Base-by-base conservation (phyloP, 768 basidiomycete species). In the Auriscalpium vulgare region DNA sequence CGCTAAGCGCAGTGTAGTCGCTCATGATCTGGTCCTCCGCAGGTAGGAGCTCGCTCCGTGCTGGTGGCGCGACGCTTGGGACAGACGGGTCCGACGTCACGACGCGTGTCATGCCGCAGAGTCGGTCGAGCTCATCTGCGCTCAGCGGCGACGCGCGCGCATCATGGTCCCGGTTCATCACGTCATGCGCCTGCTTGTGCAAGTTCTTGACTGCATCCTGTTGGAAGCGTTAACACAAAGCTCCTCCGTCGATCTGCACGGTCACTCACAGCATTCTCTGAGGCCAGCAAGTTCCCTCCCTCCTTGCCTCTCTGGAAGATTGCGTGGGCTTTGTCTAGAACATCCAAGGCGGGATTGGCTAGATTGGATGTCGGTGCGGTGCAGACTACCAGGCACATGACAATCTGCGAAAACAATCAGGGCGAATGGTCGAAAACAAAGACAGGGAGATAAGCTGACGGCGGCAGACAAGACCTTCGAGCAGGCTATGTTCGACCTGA, bases 401-500 rank as follows among this genome's bases (percentile, higher is more conserved):
- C 70, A 45, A 73, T 71, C 87, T 88, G 35, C 40, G 3, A 43
- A 37, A 38, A 17, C n/a, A 40, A 16, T 17, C 10, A 35, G 8
- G 40, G 16, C 43, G 45, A 35, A 5, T 21, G 21, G 21, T 4
- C 29, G 37, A 23, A 16, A 46, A 46, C 16, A 17, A 4, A 10
- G 47, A 23, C 4, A 10, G 69, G 10, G 17, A 2, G 44, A 23
- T n/a, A 2, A n/a, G 66, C 84, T 59, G 63, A 88, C 87, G 7
- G 79, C 78, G 4, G 83, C 83, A 4, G 85, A 83, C 23, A 88
- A 68, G 3, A 76, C 77, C 37, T 83, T 79, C 11, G 85, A 87
- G 84, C 87, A 88, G n/a, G 79, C 67, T 10, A 82, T 59, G 14
- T 73, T 74, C 35, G 81, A 61, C 10, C 85, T 72, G 8, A 72